Evolutionary conservation across 148 eudicot genomes (phyloP), one percentile per base, ranked within the genome.

Genomic region (Polygonum maritimum): DNA sequence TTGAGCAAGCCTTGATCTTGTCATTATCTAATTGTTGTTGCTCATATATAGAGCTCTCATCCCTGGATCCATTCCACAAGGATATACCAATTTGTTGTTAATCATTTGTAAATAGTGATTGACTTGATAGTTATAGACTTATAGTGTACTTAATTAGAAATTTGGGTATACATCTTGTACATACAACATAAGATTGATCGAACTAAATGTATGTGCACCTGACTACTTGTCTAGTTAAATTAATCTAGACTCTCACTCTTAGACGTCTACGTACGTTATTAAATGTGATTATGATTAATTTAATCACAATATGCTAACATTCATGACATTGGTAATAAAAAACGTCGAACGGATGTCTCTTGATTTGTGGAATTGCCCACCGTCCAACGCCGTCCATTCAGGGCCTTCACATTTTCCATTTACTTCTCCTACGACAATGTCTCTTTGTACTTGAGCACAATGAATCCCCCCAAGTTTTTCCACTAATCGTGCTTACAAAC

Each of bases 1-100:
- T 26, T 15, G 33, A 76, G 39, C 35, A 65, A 48, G 78, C 78
- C 16, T 14, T 76, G 73, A 18, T 75, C 77, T 40, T 58, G 19
- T 51, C 55, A 14, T 16, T 51, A 51, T 51, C 5, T 16, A 51
- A 13, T 51, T 51, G 55, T 16, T 14, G 55, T n/a, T 2, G 18
- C 55, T 51, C 55, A 51, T 51, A 51, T 15, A 1, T 14, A 51
- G 55, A 51, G 55, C 16, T 51, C 19, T 51, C 55, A 51, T 51
- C 5, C 18, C 5, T 3, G 16, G n/a, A 51, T 51, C 4, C 19
- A 51, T 13, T 51, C 55, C 55, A 51, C 2, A 7, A 39, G 7
- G 6, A 4, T 0, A 1, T 2, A 49, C 31, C 31, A 26, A 26
- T 26, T 26, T 26, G 31, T 26, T 26, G 31, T 26, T 26, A 26